Evolutionary conservation across 2,329 filamentous ascomycete species (phyloP).

Genomic region (Paecilomyces niveus): DNA sequence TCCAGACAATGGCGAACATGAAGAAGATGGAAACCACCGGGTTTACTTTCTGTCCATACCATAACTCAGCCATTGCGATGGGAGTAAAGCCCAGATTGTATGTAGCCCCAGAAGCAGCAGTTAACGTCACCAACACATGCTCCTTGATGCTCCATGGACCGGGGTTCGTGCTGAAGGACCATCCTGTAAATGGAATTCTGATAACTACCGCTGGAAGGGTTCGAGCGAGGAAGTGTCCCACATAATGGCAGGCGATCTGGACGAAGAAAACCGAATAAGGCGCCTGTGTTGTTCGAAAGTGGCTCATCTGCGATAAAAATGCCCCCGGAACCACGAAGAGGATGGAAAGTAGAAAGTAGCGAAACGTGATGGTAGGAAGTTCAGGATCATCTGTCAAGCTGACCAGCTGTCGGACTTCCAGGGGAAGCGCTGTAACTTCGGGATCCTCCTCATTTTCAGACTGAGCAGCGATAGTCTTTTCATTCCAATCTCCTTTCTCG

Average conservation of each 20-base stretch:
- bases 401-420: conserved; percentile 51
- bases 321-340: conserved; percentile 53
- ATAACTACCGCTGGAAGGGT: conserved; percentile 44
- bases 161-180: conserved; percentile 49
- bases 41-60: conserved; percentile 48
- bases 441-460: conserved; percentile 39
- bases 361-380: conserved; percentile 52
- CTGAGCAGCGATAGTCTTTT: conserved; percentile 14
- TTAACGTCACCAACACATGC: conserved; percentile 51
- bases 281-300: conserved; percentile 51
- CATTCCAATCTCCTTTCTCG: neutral
- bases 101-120: conserved; percentile 47
- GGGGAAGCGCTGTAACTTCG: conserved; percentile 47
- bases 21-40: conserved; percentile 52
- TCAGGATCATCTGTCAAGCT: conserved; percentile 51
- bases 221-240: conserved; percentile 46
- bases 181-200: conserved; percentile 41
- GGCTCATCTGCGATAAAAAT: conserved; percentile 50
- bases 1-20: conserved; percentile 54
- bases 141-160: conserved; percentile 53
- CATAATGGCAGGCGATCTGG: conserved; percentile 51
- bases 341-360: conserved; percentile 50
- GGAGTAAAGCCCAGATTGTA: conserved; percentile 47
- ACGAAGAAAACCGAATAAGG: conserved; percentile 58
- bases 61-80: conserved; percentile 51